Conservation (phyloP, 441 rosid species). For the Corymbia calophylla region DNA sequence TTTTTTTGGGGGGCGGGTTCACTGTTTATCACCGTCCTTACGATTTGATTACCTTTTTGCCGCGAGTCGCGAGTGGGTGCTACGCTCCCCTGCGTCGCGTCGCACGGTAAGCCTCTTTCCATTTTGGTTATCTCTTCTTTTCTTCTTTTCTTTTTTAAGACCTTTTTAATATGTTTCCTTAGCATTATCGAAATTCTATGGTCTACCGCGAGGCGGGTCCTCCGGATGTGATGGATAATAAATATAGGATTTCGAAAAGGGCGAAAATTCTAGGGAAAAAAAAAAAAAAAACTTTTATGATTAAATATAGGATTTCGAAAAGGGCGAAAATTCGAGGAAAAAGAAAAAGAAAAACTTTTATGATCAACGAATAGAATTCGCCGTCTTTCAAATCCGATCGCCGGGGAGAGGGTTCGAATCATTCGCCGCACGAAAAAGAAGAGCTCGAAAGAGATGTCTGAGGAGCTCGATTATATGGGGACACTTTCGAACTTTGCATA, state of each 20-base stretch:
- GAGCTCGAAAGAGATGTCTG: neutral
- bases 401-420: neutral
- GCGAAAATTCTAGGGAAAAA: too few species aligned
- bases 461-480: neutral
- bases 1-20: neutral
- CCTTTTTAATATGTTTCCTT: neutral
- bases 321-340: too few species aligned
- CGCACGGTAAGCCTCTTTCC: neutral
- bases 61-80: neutral
- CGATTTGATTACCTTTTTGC: neutral
- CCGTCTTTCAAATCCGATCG: neutral
- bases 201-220: neutral
- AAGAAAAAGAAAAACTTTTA: neutral
- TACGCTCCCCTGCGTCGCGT: neutral
- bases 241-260: too few species aligned
- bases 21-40: neutral
- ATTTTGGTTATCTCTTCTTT: neutral
- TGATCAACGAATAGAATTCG: neutral
- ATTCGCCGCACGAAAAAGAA: neutral
- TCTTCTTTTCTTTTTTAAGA: too few species aligned
- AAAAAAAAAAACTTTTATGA: neutral
- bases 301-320: too few species aligned
- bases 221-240: neutral
- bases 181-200: neutral
- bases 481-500: neutral